Base-by-base conservation (phyloP, 176 grass and related monocot genomes). In the Raddia distichophylla region DNA sequence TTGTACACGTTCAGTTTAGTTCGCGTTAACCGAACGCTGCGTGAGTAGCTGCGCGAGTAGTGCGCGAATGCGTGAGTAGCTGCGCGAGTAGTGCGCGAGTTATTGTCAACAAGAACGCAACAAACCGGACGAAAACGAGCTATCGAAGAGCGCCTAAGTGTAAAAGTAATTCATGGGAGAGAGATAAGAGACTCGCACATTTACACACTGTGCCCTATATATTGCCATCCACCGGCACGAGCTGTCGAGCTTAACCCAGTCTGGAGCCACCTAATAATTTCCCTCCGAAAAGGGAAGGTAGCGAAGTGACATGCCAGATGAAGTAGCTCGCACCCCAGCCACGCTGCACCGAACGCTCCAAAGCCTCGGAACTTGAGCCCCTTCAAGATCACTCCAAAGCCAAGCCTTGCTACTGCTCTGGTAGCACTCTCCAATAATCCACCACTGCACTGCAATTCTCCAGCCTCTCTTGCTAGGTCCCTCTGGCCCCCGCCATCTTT, bases 231-330 rank as follows among this genome's bases (percentile, higher is more conserved):
- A 7, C n/a, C 27, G 4, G 10, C 59, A 8, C 34, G 34, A 11
- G 27, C 62, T 37, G 62, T 4, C 4, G 75, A 66, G 61, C 7
- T 53, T 53, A 5, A 8, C 61, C 47, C 58, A 64, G 46, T 63
- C 48, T 79, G 62, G 62, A 64, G 49, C 77, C 77, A 55, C 15
- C 49, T 79, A 64, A 67, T 6, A 55, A 79, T 79, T 51, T 63
- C 64, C 75, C 75, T 78, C 73, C 55, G 40, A 37, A 78, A 78
- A 34, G 46, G 75, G 60, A 64, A 37, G 60, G 44, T 11, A 48
- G 7, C 22, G 75, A 78, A 78, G 75, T 78, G 75, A 88, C 81
- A 75, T 75, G 82, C 76, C 76, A 84, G 70, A 80, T 80, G 47
- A 75, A 69, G 75, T 35, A 57, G 77, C n/a, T 4, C 60, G 67